These are phyloP conservation scores for Mortierella sp. DNA, from an alignment of 371 early-diverging fungal species.

Conservation along the genomic window DNA sequence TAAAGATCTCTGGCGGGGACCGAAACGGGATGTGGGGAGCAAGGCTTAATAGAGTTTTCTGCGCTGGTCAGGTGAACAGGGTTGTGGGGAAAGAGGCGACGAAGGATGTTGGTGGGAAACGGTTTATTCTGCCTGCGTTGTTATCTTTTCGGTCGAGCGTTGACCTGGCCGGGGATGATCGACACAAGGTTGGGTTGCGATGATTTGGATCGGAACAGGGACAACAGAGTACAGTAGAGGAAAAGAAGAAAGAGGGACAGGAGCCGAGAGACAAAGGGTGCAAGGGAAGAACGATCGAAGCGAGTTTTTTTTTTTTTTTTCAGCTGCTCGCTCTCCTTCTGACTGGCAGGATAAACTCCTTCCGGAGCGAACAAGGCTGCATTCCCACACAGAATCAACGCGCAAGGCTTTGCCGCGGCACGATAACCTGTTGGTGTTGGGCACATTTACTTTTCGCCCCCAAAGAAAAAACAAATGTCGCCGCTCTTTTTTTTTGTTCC, in stretches of 20 bases:
- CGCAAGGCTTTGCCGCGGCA: no score
- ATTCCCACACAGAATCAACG: no score
- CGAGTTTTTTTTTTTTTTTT: not conserved
- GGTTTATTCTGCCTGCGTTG: not conserved
- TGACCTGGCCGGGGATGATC: slow-evolving; percentile 1
- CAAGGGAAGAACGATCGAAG: not conserved
- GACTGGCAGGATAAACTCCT: no score
- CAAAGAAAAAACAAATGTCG: no score
- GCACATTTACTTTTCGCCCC: not conserved
- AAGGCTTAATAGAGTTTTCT: not conserved
- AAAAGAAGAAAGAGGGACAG: not conserved
- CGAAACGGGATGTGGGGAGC: not conserved
- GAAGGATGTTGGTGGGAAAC: not conserved
- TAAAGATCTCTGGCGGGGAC: slow-evolving; percentile 5
- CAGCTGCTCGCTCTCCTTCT: no score
- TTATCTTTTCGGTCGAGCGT: not conserved
- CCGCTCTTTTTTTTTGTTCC: not conserved
- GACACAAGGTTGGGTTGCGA: not conserved
- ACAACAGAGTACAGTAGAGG: not conserved
- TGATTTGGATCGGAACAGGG: not conserved
- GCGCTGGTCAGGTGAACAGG: not conserved
- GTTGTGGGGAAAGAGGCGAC: not conserved
- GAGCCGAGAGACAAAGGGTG: not conserved
- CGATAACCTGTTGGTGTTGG: no score
- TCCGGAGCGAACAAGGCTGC: no score